Evolutionary conservation across 2,329 filamentous ascomycete species (phyloP).

Genomic region (Ophioceras dolichostomum): DNA sequence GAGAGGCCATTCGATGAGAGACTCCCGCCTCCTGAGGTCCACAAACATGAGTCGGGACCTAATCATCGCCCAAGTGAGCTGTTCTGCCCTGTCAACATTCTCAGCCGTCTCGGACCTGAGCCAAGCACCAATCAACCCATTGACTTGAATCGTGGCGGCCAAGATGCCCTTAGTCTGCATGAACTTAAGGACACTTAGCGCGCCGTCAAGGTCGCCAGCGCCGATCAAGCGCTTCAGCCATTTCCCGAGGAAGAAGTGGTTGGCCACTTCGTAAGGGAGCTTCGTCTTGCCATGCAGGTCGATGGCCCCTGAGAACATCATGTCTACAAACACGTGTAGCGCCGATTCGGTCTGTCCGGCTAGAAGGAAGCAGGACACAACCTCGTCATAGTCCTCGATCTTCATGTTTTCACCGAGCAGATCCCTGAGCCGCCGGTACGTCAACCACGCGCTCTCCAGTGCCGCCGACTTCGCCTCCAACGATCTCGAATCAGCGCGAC

Average conservation of each 20-base stretch:
- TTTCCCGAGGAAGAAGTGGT: conserved; percentile 75
- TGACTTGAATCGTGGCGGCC: conserved; percentile 64
- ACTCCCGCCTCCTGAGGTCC: conserved; percentile 26
- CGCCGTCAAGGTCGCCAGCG: conserved; percentile 57
- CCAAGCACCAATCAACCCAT: conserved; percentile 71
- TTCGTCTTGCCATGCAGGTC: conserved; percentile 28
- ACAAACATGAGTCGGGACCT: conserved; percentile 53
- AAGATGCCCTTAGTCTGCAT: conserved; percentile 60
- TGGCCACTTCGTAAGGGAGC: conserved; percentile 40
- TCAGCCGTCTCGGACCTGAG: conserved; percentile 47
- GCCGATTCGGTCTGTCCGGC: conserved; percentile 54
- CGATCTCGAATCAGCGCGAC: no score
- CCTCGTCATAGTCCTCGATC: conserved; percentile 64
- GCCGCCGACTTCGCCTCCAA: conserved; percentile 15
- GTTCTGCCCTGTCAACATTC: conserved; percentile 49
- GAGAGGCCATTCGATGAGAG: conserved; percentile 12
- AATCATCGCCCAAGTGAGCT: conserved; percentile 67
- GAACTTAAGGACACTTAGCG: conserved; percentile 58
- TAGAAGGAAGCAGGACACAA: conserved; percentile 59
- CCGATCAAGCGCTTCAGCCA: conserved; percentile 81
- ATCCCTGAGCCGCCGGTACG: conserved; percentile 53
- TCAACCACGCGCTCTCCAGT: conserved; percentile 48
- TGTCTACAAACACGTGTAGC: conserved; percentile 71
- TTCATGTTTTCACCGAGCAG: conserved; percentile 48
- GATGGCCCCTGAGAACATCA: conserved; percentile 59